A percentile compares a stretch with the other conserved stretches of the same genome.
These are phyloP conservation scores for Zygosaccharomyces siamensis DNA, from an alignment of 805 yeast species.

Conservation along the genomic window DNA sequence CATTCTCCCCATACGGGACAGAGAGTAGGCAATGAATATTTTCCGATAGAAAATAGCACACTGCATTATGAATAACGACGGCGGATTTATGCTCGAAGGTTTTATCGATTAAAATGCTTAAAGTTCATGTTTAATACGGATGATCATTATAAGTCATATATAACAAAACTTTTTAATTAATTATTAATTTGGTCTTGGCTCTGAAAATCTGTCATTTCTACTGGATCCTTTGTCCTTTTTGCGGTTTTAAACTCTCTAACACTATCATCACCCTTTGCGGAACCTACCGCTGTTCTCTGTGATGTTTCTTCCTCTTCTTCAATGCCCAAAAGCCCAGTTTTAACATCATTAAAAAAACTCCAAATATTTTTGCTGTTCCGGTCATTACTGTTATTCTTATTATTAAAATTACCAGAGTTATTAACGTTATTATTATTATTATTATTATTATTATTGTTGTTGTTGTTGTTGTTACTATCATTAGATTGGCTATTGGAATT, in stretches of 20 bases:
- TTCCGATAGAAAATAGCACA: constrained; percentile 21
- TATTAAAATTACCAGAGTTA: constrained; percentile 18
- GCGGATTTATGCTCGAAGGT: background rate
- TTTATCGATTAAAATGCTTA: background rate
- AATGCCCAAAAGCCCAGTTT: constrained; percentile 38
- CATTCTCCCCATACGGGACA: constrained; percentile 25
- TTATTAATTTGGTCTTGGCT: background rate
- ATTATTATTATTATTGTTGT: background rate
- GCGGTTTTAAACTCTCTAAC: constrained; percentile 6
- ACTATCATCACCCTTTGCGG: background rate
- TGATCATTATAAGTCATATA: background rate
- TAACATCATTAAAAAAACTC: constrained; percentile 49
- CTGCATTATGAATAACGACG: background rate
- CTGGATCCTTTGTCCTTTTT: constrained; percentile 5
- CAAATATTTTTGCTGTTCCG: constrained; percentile 36
- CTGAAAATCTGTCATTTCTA: constrained; percentile 12
- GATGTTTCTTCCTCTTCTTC: constrained; percentile 27
- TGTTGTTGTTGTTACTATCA: background rate
- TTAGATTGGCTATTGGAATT: background rate
- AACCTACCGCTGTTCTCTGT: constrained; percentile 1
- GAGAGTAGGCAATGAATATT: constrained; percentile 27
- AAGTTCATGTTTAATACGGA: background rate
- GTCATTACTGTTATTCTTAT: background rate
- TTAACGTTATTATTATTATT: constrained; percentile 1
- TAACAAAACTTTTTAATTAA: background rate